phyloP scores from a whole-genome alignment of 2,329 filamentous ascomycete species.

The Scedosporium apiospermum region DNA sequence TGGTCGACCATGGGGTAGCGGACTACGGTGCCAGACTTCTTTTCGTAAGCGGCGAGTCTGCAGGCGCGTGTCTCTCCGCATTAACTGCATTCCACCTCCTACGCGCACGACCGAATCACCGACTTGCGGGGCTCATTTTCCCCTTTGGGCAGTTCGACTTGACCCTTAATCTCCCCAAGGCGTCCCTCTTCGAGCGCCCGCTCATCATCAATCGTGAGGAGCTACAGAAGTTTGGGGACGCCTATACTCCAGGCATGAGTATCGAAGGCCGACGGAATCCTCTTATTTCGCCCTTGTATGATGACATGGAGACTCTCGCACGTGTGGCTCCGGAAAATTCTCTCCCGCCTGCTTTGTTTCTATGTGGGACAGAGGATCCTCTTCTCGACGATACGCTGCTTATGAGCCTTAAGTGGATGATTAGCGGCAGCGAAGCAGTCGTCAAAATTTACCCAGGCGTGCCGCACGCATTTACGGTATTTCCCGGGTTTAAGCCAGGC shows the following conservation, averaged over 20 bases:
- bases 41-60: conserved; percentile 1
- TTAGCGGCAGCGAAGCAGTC: conserved; percentile 18
- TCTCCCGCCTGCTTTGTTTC: conserved; percentile 44
- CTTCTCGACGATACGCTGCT: conserved; percentile 24
- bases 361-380: conserved; percentile 42
- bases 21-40: conserved; percentile 31
- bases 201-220: conserved; percentile 33
- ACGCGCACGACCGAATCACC: conserved; percentile 24
- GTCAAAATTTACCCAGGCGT: conserved; percentile 45
- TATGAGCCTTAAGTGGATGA: conserved; percentile 43
- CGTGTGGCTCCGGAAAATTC: conserved; percentile 12
- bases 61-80: conserved; percentile 1
- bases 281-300: not conserved
- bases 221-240: conserved; percentile 31
- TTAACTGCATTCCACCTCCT: conserved; percentile 33
- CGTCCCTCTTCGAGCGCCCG: conserved; percentile 4
- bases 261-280: not conserved
- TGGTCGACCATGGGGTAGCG: conserved; percentile 34
- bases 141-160: conserved; percentile 44
- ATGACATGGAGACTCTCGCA: not conserved
- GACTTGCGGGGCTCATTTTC: conserved; percentile 38
- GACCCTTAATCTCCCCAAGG: conserved; percentile 27
- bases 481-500: conserved; percentile 9
- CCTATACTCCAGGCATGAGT: not conserved
- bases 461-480: conserved; percentile 37